These are phyloP conservation scores for Sporothrix luriei DNA, from an alignment of 2,329 filamentous ascomycete species.

Conservation along the genomic window DNA sequence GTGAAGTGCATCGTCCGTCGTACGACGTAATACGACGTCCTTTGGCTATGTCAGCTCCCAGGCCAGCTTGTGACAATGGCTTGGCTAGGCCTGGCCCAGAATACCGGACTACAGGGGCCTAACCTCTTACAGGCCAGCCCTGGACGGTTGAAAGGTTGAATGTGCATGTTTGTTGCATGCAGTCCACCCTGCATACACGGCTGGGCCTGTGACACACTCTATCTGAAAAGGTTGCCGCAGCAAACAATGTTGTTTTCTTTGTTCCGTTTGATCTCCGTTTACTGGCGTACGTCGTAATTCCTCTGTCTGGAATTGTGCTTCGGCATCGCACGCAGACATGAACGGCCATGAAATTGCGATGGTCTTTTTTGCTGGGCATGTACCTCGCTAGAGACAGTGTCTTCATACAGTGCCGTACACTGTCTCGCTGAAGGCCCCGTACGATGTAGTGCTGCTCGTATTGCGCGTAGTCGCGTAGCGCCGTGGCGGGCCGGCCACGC, in stretches of 20 bases:
- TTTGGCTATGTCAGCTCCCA: no score
- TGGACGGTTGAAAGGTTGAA: not conserved
- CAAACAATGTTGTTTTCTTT: not conserved
- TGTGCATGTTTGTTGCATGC: conserved; percentile 24
- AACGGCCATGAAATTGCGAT: conserved; percentile 3
- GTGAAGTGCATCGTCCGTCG: no score
- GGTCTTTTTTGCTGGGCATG: not conserved
- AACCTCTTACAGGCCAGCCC: conserved; percentile 11
- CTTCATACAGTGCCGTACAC: not conserved
- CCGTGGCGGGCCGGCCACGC: conserved; percentile 19
- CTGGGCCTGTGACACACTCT: conserved; percentile 24
- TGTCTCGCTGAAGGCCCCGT: conserved; percentile 4
- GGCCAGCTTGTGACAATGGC: not conserved
- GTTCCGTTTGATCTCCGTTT: not conserved
- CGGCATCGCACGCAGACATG: not conserved
- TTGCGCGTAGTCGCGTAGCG: conserved; percentile 2
- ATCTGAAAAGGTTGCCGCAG: conserved; percentile 18
- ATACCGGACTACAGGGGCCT: no score
- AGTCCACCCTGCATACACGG: conserved; percentile 21
- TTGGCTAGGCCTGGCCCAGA: no score
- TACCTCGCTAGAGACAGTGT: not conserved
- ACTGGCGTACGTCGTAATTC: not conserved
- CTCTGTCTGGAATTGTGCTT: not conserved
- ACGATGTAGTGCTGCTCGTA: not conserved
- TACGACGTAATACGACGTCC: no score